Evolutionary conservation across 2,329 filamentous ascomycete genomes (phyloP).

Genomic region (Chrysosporium keratinophilum): DNA sequence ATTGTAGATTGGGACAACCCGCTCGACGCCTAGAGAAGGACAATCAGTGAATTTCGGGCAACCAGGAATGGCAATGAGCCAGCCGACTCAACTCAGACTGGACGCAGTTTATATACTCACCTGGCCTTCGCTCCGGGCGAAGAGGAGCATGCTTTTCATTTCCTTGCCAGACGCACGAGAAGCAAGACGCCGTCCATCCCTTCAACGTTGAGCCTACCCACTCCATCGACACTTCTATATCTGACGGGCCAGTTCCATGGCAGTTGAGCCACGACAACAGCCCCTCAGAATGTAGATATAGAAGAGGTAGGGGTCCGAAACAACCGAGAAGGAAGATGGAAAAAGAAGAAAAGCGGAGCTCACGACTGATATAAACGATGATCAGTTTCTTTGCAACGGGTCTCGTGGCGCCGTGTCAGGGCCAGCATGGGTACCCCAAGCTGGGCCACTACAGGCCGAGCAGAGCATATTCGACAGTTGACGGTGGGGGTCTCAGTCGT

Average conservation of each 20-base stretch:
- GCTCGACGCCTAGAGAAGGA: conserved; percentile 21
- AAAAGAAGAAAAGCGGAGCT: background rate
- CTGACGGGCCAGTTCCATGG: conserved; percentile 10
- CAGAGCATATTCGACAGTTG: background rate
- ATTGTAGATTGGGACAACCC: conserved; percentile 37
- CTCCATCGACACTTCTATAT: conserved; percentile 21
- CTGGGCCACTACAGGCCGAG: background rate
- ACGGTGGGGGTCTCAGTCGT: conserved; percentile 4
- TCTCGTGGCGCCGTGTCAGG: background rate
- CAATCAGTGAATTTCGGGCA: background rate
- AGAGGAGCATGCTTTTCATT: conserved; percentile 22
- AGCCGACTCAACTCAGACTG: too few species aligned
- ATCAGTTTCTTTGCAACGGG: background rate
- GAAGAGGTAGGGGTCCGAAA: background rate
- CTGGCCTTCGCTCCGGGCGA: conserved; percentile 16
- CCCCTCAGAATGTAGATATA: background rate
- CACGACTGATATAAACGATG: conserved; percentile 2
- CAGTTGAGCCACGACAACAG: conserved; percentile 1
- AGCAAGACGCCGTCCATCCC: conserved; percentile 33
- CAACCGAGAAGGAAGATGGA: background rate
- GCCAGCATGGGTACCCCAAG: conserved; percentile 2
- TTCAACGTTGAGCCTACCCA: conserved; percentile 33
- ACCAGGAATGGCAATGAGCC: too few species aligned
- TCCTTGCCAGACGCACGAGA: conserved; percentile 26
- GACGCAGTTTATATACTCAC: background rate